Evolutionary conservation across 805 yeast genomes (phyloP).

Genomic region (Nakazawaea ambrosiae): DNA sequence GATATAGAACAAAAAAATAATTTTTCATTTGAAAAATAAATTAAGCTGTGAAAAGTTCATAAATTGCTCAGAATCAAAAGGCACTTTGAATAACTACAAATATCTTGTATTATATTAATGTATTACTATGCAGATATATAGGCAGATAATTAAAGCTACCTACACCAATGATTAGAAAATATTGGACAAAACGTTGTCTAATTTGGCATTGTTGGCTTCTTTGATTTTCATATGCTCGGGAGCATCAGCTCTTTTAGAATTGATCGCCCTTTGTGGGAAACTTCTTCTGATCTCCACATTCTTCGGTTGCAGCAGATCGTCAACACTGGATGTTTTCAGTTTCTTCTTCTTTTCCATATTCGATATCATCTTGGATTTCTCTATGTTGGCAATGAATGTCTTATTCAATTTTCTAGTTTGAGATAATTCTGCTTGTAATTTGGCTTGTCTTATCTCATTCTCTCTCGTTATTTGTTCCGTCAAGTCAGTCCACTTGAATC

Average conservation of each 20-base stretch:
- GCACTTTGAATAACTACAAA: too few relatives aligned
- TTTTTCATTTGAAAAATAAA: too few relatives aligned
- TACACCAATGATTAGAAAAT: conserved; percentile 45
- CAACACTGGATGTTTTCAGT: conserved; percentile 24
- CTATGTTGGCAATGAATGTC: conserved; percentile 76
- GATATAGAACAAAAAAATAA: too few relatives aligned
- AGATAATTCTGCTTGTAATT: conserved; percentile 79
- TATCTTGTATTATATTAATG: too few relatives aligned
- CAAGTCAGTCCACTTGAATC: conserved; percentile 92
- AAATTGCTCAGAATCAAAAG: too few relatives aligned
- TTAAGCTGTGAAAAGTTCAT: too few relatives aligned
- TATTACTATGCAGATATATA: too few relatives aligned
- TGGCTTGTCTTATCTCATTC: conserved; percentile 81
- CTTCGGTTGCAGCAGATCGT: conserved; percentile 18
- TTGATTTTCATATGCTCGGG: conserved; percentile 35
- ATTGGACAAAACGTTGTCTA: conserved; percentile 43
- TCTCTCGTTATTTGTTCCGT: conserved; percentile 91
- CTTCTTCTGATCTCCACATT: conserved; percentile 40
- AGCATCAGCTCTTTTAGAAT: conserved; percentile 63
- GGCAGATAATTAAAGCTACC: too few relatives aligned
- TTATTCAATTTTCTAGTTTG: conserved; percentile 87
- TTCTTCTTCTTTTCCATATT: conserved; percentile 51
- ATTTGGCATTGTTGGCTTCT: conserved; percentile 27
- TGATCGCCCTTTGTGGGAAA: conserved; percentile 66
- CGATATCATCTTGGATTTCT: conserved; percentile 72